Evolutionary conservation across 441 rosid species (phyloP).

Genomic region (Aquilaria agallochum): DNA sequence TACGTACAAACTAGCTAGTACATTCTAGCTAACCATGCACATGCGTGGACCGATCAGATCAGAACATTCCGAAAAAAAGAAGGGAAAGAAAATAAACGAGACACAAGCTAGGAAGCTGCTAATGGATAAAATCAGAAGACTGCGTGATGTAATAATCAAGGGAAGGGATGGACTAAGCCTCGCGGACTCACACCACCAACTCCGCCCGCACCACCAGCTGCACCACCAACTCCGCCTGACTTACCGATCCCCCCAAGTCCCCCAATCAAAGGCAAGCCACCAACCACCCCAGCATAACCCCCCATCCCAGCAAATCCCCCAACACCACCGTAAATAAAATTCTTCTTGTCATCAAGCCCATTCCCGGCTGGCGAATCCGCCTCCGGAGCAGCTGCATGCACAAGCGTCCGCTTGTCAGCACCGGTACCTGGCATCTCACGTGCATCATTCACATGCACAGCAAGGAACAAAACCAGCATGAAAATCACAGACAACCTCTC

Average conservation of each 20-base stretch:
- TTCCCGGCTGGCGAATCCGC: constrained; percentile 27
- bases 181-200: constrained; percentile 8
- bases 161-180: too few species aligned
- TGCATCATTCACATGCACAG: constrained; percentile 39
- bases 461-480: constrained; percentile 16
- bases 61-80: too few species aligned
- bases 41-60: too few species aligned
- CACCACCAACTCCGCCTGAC: constrained; percentile 23
- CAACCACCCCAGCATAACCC: constrained; percentile 50
- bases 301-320: constrained; percentile 74
- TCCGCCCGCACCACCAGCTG: constrained; percentile 27
- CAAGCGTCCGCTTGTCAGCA: constrained; percentile 22
- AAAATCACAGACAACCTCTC: constrained; percentile 18
- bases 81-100: too few species aligned
- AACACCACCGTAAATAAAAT: constrained; percentile 56
- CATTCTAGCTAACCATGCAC: too few species aligned
- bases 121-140: too few species aligned
- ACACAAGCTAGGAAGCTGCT: too few species aligned
- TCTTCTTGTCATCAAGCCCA: constrained; percentile 43
- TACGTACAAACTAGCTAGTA: too few species aligned
- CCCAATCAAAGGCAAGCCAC: constrained; percentile 43
- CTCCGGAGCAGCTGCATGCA: constrained; percentile 29
- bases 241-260: constrained; percentile 62
- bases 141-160: too few species aligned
- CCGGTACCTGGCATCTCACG: constrained; percentile 24